Conservation (phyloP, 164 flowering plant genomes). For the Saururus chinensis region DNA sequence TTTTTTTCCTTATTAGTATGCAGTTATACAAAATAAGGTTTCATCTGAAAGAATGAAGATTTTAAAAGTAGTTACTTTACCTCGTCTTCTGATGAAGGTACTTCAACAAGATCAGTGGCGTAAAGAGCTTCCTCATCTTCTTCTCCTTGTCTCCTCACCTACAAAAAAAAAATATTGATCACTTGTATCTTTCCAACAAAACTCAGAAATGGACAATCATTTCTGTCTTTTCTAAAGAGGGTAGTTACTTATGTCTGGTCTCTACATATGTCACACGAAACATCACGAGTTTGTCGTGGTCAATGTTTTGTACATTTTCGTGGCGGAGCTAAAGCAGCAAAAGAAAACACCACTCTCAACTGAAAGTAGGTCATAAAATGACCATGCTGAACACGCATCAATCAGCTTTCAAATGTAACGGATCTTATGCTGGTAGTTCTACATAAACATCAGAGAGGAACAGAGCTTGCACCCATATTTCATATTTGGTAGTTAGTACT, state of each 20-base stretch:
- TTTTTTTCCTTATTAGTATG: not conserved
- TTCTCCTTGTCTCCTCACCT: conserved; percentile 18
- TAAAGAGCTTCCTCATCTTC: conserved; percentile 30
- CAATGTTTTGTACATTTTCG: not conserved
- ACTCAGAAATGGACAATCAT: too few relatives aligned
- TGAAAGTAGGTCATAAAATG: not conserved
- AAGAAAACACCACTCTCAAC: not conserved
- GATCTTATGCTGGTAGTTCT: not conserved
- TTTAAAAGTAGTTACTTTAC: conserved; percentile 16
- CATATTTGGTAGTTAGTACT: not conserved
- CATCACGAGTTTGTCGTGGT: conserved; percentile 2
- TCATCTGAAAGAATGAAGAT: too few relatives aligned
- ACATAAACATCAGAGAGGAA: not conserved
- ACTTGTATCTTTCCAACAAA: not conserved
- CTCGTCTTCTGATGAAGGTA: conserved; percentile 77
- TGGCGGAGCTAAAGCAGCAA: not conserved
- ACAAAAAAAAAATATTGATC: conserved; percentile 39
- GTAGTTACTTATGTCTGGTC: not conserved
- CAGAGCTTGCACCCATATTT: not conserved
- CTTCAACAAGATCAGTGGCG: conserved; percentile 52
- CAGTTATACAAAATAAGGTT: too few relatives aligned
- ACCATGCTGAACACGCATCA: not conserved
- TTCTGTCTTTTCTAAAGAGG: not conserved
- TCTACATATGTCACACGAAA: too few relatives aligned
- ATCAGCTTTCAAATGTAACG: too few relatives aligned